A percentile compares a stretch with the other conserved stretches of the same genome.
Evolutionary conservation across 108 stramenopile species (phyloP).

Genomic region (Fistulifera solaris): DNA sequence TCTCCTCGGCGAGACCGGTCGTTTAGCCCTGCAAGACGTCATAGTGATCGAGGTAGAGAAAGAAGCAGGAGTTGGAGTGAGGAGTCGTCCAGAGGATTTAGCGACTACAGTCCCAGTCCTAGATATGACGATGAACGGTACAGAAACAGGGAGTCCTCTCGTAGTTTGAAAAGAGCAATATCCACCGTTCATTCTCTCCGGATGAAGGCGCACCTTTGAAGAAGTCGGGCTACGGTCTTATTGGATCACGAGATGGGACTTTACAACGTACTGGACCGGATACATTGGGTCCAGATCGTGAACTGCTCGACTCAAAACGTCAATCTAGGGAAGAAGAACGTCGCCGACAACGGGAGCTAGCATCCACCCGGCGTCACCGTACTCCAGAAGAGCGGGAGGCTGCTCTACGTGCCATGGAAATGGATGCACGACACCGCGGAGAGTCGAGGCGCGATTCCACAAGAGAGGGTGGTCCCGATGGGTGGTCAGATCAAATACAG

Average conservation of each 20-base stretch:
- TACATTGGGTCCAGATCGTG: conserved; percentile 43
- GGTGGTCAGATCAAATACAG: not conserved
- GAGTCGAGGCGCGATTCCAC: not conserved
- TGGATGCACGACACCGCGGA: not conserved
- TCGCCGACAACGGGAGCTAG: not conserved
- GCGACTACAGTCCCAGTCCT: conserved; percentile 1
- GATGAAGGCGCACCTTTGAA: conserved; percentile 4
- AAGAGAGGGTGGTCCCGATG: not conserved
- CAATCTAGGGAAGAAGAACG: conserved; percentile 36
- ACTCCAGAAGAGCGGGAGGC: not conserved
- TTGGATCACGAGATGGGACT: conserved; percentile 17
- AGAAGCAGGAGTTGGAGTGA: too few species aligned
- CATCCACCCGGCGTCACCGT: not conserved
- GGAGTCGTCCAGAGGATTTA: too few species aligned
- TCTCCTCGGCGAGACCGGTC: not conserved
- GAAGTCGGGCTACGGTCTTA: conserved; percentile 45
- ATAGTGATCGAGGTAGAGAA: too few species aligned
- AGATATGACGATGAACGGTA: not conserved
- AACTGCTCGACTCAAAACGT: conserved; percentile 42
- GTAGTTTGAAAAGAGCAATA: not conserved
- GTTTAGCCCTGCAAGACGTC: not conserved
- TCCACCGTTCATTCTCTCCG: not conserved
- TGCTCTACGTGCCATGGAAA: conserved; percentile 1
- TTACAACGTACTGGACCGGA: too few species aligned
- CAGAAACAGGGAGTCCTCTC: not conserved